These are phyloP conservation scores for Arthrobotrys entomopaga DNA, from an alignment of 2,329 filamentous ascomycete species.

Conservation along the genomic window DNA sequence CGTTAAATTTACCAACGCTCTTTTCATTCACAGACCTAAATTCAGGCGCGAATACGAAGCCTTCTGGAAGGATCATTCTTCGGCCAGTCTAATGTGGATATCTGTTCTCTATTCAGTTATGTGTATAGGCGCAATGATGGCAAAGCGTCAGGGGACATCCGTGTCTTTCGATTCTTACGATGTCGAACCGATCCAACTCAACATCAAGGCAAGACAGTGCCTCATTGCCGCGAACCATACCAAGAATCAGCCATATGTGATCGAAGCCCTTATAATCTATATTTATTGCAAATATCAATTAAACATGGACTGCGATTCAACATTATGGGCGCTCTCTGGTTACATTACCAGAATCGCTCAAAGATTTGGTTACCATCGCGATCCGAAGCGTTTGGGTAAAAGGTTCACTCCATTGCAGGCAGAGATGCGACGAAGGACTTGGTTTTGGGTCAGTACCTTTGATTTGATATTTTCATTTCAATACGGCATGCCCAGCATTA, in stretches of 20 bases:
- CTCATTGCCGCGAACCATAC: conserved; percentile 66
- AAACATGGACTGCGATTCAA: conserved; percentile 63
- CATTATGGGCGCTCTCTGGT: conserved; percentile 66
- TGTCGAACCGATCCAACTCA: conserved; percentile 60
- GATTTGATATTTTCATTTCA: conserved; percentile 67
- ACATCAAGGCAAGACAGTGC: conserved; percentile 64
- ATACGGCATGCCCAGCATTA: conserved; percentile 66
- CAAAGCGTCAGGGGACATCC: conserved; percentile 53
- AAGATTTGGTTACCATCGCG: conserved; percentile 67
- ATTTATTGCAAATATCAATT: conserved; percentile 64
- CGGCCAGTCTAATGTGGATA: conserved; percentile 65
- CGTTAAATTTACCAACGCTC: conserved; percentile 62
- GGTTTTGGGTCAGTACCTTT: conserved; percentile 66
- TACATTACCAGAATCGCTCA: conserved; percentile 66
- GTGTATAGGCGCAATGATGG: conserved; percentile 57
- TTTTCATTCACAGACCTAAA: conserved; percentile 63
- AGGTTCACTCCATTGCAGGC: conserved; percentile 65
- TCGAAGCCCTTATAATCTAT: conserved; percentile 67
- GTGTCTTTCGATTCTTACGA: conserved; percentile 55
- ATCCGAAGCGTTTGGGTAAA: conserved; percentile 57
- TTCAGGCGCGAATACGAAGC: conserved; percentile 66
- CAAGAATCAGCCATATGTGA: conserved; percentile 64
- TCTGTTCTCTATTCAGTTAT: conserved; percentile 67
- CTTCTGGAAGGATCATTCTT: conserved; percentile 64
- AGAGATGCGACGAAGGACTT: conserved; percentile 67